Percentiles rank a stretch among this genome's conserved stretches.
phyloP scores from a whole-genome alignment of 2,329 filamentous ascomycete species.

The Aspergillus sp. region DNA sequence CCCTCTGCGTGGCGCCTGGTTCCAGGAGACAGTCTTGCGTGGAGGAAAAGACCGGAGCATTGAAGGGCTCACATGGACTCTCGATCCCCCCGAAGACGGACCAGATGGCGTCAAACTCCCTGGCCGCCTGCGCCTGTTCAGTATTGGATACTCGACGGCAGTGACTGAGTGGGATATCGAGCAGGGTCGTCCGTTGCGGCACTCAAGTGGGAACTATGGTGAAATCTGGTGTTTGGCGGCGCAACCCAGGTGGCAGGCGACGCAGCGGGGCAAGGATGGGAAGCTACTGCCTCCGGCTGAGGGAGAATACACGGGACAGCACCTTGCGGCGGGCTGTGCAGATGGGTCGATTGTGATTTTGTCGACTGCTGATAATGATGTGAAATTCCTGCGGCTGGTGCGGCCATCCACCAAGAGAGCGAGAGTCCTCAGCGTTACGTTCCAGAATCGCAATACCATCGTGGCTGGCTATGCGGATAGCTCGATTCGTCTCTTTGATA shows the following conservation, averaged over 20 bases:
- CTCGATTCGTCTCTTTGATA: constrained; percentile 85
- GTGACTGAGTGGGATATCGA: constrained; percentile 94
- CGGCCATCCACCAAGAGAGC: constrained; percentile 75
- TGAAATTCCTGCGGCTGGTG: constrained; percentile 72
- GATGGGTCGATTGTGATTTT: constrained; percentile 85
- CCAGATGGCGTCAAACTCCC: constrained; percentile 51
- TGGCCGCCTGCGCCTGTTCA: constrained; percentile 81
- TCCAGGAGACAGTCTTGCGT: constrained; percentile 78
- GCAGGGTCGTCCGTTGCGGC: constrained; percentile 67
- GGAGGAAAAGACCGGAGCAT: constrained; percentile 81
- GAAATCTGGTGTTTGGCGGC: constrained; percentile 95
- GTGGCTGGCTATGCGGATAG: constrained; percentile 95
- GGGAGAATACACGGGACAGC: constrained; percentile 44
- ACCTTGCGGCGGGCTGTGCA: constrained; percentile 80
- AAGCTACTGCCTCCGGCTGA: constrained; percentile 28
- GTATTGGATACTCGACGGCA: constrained; percentile 85
- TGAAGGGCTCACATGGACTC: constrained; percentile 86
- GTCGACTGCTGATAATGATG: constrained; percentile 74
- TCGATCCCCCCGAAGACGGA: constrained; percentile 65
- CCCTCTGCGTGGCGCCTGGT: constrained; percentile 71
- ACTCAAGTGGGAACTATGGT: constrained; percentile 86
- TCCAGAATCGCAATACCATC: constrained; percentile 74
- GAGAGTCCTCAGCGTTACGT: constrained; percentile 83
- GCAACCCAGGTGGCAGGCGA: constrained; percentile 57
- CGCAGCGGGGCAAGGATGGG: constrained; percentile 30